Evolutionary conservation across 2,329 filamentous ascomycete genomes (phyloP), one percentile per base, ranked within the genome.

Genomic region (Nectriaceae sp.): DNA sequence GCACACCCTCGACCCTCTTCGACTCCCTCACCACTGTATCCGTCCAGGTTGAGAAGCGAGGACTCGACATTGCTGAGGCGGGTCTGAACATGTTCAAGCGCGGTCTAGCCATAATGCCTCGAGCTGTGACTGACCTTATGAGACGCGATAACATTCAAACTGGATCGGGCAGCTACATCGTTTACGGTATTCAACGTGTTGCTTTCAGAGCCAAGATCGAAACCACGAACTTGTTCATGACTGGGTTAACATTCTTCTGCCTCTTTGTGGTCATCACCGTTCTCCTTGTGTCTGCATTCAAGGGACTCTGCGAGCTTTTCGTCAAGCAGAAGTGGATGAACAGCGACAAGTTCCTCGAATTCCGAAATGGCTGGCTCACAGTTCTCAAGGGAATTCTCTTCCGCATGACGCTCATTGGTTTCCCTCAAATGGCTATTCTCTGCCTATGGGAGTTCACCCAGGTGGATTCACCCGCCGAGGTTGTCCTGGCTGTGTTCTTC

Each of bases 301-400:
- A 97, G 74, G 87, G 79, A 49, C 71, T 87, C 56, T 90, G 87
- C 68, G 92, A 97, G 69, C 67, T 88, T 41, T 83, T 87, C 11
- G 84, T 85, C 59, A 90, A 84, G 73, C 78, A 83, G 53, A 84
- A 84, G 61, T 88, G 83, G 78, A 90, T 96, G 77, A 88, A 90
- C 72, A 77, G 78, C 47, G 88, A 96, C 66, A 91, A 89, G 62
- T 97, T 97, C 71, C 78, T 87, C 59, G 92, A 97, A 61, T 97
- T 97, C 82, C 87, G 93, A 55, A 93, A 94, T 62, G 91, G 90
- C 59, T 97, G 93, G 93, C 85, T 87, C 55, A 92, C 91, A 13
- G 88, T 97, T 5, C 80, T 96, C 63, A 95, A 96, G 76, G 93
- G 93, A 48, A 95, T 97, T 59, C 78, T 97, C 56, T 97, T 94